These are phyloP conservation scores for Phyllosticta citriasiana DNA, from an alignment of 2,329 filamentous ascomycete species.

Conservation along the genomic window DNA sequence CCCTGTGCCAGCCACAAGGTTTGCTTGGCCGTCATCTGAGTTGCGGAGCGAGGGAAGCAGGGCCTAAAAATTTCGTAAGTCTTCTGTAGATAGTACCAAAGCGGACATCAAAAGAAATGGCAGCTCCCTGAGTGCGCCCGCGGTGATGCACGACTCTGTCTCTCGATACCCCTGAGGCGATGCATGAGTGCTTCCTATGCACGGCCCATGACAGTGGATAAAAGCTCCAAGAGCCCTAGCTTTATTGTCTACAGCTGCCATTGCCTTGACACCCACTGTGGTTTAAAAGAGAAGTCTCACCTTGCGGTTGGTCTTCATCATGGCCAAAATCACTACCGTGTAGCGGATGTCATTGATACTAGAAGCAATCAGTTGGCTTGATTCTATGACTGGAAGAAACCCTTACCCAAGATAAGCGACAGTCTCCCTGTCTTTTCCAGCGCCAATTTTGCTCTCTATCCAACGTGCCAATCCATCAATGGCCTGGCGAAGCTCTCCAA, in stretches of 20 bases:
- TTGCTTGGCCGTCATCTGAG: slow-evolving; percentile 8
- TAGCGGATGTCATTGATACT: slow-evolving; percentile 8
- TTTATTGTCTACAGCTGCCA: not conserved
- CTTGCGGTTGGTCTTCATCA: slow-evolving; percentile 9
- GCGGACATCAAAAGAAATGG: not conserved
- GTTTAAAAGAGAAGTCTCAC: not conserved
- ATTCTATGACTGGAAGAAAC: too few species aligned
- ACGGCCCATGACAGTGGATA: too few species aligned
- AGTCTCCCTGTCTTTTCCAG: slow-evolving; percentile 1
- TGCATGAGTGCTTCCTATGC: too few species aligned
- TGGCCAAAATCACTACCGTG: slow-evolving; percentile 4
- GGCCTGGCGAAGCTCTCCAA: slow-evolving; percentile 1
- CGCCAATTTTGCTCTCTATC: slow-evolving; percentile 7
- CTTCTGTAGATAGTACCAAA: too few species aligned
- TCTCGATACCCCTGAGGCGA: too few species aligned
- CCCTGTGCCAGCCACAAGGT: slow-evolving; percentile 1
- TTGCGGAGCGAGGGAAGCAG: slow-evolving; percentile 9
- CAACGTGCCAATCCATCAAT: slow-evolving; percentile 5
- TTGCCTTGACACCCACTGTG: not conserved
- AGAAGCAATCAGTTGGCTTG: not conserved
- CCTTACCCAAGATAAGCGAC: slow-evolving; percentile 10
- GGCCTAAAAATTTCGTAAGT: not conserved
- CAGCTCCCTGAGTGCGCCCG: not conserved
- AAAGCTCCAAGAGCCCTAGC: not conserved
- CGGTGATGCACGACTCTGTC: too few species aligned